phyloP scores from a whole-genome alignment of 495 filamentous ascomycete genomes.

The Thermochaetoides thermophila region DNA sequence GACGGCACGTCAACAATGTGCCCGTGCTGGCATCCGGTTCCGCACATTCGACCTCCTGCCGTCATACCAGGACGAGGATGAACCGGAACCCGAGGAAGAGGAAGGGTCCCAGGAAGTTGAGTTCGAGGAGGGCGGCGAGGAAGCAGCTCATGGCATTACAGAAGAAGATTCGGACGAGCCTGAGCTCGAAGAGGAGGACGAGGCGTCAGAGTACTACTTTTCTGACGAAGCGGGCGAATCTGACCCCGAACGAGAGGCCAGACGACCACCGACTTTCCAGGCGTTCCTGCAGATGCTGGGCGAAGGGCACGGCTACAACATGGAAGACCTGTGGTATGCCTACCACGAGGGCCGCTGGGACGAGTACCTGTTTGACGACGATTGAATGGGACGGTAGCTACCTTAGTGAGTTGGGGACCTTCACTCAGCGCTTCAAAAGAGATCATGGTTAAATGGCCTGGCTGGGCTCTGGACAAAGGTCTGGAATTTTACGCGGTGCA shows the following conservation, averaged over 20 bases:
- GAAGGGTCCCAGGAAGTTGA: slow-evolving; percentile 9
- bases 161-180: slow-evolving; percentile 7
- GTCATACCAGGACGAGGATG: slow-evolving; percentile 19
- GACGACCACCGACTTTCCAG: slow-evolving; percentile 17
- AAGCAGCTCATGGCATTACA: not conserved
- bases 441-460: no score
- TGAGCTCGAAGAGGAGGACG: slow-evolving; percentile 22
- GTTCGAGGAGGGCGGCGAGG: slow-evolving; percentile 4
- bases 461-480: no score
- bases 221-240: slow-evolving; percentile 20
- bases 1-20: slow-evolving; percentile 11
- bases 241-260: slow-evolving; percentile 19
- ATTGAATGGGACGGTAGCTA: no score
- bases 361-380: slow-evolving; percentile 23
- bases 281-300: slow-evolving; percentile 16
- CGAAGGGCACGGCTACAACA: slow-evolving; percentile 19
- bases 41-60: slow-evolving; percentile 19
- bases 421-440: no score
- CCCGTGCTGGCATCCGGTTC: slow-evolving; percentile 15
- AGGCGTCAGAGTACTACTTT: slow-evolving; percentile 23
- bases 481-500: no score
- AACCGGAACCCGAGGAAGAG: slow-evolving; percentile 8
- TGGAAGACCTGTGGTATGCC: slow-evolving; percentile 21
- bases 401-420: no score
- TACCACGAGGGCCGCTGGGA: slow-evolving; percentile 24